phyloP scores from a whole-genome alignment of 2,329 filamentous ascomycete genomes.

The Arthroderma sp. region DNA sequence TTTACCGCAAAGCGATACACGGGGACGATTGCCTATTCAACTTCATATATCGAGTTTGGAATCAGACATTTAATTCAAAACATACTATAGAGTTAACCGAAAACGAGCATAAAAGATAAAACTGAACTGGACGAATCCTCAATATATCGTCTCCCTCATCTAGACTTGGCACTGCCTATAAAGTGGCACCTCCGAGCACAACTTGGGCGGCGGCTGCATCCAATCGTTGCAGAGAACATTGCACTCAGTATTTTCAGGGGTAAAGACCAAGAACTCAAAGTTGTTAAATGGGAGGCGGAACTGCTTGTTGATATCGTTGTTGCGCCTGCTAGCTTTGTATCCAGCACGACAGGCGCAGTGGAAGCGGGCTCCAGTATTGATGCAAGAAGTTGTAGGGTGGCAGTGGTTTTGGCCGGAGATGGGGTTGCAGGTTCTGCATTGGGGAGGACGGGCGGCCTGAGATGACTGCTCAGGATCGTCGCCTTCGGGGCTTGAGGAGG shows the following conservation, averaged over 20 bases:
- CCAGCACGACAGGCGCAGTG: constrained; percentile 31
- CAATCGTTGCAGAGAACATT: constrained; percentile 25
- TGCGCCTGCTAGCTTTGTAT: constrained; percentile 23
- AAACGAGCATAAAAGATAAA: not conserved
- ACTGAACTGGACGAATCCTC: no score
- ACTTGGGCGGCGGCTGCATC: constrained; percentile 16
- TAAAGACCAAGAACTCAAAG: constrained; percentile 28
- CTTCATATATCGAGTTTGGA: no score
- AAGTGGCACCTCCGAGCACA: constrained; percentile 25
- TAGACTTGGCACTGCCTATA: constrained; percentile 19
- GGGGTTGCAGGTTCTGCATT: constrained; percentile 28
- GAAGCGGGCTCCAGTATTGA: constrained; percentile 28
- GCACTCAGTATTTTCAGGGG: constrained; percentile 22
- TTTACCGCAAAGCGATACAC: no score
- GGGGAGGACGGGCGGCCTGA: constrained; percentile 8
- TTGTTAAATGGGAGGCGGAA: constrained; percentile 27
- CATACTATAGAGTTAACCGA: not conserved
- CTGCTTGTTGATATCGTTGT: constrained; percentile 20
- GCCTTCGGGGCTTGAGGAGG: constrained; percentile 4
- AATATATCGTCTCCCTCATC: not conserved
- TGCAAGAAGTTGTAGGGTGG: constrained; percentile 32
- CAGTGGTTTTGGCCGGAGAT: constrained; percentile 28
- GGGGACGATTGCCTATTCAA: no score
- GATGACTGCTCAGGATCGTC: not conserved
- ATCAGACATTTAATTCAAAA: no score